Evolutionary conservation across 805 yeast genomes (phyloP), one percentile per base, ranked within the genome.

Genomic region (Teunomyces tritomae): DNA sequence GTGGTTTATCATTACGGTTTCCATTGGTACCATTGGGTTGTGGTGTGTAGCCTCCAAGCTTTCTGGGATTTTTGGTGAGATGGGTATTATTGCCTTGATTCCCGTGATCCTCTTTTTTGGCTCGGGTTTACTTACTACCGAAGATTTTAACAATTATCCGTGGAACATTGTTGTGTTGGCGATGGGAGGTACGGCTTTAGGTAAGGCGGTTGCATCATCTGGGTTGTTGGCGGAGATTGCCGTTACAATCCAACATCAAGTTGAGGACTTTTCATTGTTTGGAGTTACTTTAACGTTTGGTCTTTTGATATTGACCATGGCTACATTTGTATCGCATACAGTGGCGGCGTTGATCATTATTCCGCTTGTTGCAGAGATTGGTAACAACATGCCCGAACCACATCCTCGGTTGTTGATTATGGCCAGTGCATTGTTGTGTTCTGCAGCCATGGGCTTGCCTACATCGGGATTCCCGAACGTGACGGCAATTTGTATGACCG

Each of bases 151-250:
- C 68, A 92, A 89, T 64, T 92, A 92, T 64, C 83, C 96, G 54
- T 92, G 99, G 99, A 90, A 96, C 4, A 94, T 92, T 57, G 94
- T 94, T 8, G 82, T 92, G 39, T 75, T 92, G 53, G 97, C 98
- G 3, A 94, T 92, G 99, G 99, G 99, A 28, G 99, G 99, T 52
- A 80, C 92, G 45, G 96, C 97, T 0, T 73, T 92, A 44, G 99
- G 99, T 48, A 90, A 89, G 63, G 96, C 96, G 0, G 98, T 92
- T 1, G 83, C 96, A 1, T 84, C 94, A 7, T 89, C 96, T 1
- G 98, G 98, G 0, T 73, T 92, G 47, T 75, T 92, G 48, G 76
- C 82, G 5, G 84, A 92, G 0, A 84, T 91, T 50, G 98, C 99
- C 0, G 55, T 69, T 2, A 63, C 73, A 1, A 87, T 94, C 49